These are phyloP conservation scores for Aethionema arabicum DNA, from an alignment of 345 rosid genomes.

Conservation along the genomic window DNA sequence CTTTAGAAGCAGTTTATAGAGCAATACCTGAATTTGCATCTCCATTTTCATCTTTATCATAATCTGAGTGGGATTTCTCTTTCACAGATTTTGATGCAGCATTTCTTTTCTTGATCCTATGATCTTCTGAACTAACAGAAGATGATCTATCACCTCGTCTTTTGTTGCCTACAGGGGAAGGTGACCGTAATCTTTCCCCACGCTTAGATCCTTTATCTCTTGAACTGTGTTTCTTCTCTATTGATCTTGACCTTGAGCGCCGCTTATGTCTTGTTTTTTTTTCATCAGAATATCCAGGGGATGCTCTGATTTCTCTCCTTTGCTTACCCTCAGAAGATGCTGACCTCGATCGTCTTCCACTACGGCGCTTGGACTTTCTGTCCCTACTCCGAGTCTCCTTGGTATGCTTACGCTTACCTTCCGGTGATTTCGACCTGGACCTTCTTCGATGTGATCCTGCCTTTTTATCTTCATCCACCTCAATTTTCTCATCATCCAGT, in stretches of 20 bases:
- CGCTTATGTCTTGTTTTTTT: constrained; percentile 48
- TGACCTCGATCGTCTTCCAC: constrained; percentile 65
- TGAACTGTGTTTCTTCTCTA: constrained; percentile 45
- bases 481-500: constrained; percentile 40
- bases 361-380: constrained; percentile 53
- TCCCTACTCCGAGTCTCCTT: constrained; percentile 52
- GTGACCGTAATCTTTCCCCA: constrained; percentile 45
- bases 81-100: constrained; percentile 50
- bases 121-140: constrained; percentile 43
- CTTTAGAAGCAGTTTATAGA: not conserved
- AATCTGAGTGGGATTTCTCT: constrained; percentile 30
- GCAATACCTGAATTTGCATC: not conserved
- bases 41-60: not conserved
- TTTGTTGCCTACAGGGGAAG: constrained; percentile 47
- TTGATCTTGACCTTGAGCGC: constrained; percentile 57
- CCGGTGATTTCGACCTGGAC: constrained; percentile 72
- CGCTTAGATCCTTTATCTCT: constrained; percentile 50
- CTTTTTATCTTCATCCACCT: constrained; percentile 43
- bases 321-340: constrained; percentile 54
- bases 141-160: constrained; percentile 42
- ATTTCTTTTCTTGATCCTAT: constrained; percentile 40
- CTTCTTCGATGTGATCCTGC: constrained; percentile 52
- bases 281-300: constrained; percentile 54
- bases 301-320: constrained; percentile 47
- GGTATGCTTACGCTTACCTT: constrained; percentile 42